Evolutionary conservation across 768 basidiomycete species (phyloP).

Genomic region (Psilocybe sp.): DNA sequence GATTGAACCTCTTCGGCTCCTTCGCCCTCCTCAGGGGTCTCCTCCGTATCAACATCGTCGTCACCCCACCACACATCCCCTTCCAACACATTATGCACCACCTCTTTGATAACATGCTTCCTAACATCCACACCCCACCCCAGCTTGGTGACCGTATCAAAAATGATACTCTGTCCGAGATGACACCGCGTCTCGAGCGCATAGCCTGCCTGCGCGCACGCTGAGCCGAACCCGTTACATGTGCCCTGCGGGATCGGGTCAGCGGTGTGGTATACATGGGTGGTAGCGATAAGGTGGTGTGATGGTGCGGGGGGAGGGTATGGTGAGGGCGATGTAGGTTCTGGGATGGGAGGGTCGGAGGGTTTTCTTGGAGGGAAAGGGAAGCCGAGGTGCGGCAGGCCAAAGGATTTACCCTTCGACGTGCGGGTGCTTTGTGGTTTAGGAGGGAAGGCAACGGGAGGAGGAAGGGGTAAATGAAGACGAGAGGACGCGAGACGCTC

Average conservation of each 20-base stretch:
- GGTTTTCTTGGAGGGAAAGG: conserved; percentile 49
- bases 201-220: conserved; percentile 82
- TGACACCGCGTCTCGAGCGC: conserved; percentile 89
- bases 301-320: conserved; percentile 13
- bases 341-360: conserved; percentile 10
- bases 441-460: conserved; percentile 41
- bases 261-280: conserved; percentile 85
- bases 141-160: conserved; percentile 81
- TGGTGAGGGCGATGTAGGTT: conserved; percentile 7
- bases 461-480: conserved; percentile 79
- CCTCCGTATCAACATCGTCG: conserved; percentile 29
- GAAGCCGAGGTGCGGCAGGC: conserved; percentile 14
- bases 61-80: conserved; percentile 50
- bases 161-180: conserved; percentile 81
- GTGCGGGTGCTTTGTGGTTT: conserved; percentile 1
- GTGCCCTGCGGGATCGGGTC: conserved; percentile 90
- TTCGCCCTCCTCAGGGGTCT: conserved; percentile 20
- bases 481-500: conserved; percentile 73
- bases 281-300: conserved; percentile 44
- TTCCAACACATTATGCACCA: conserved; percentile 64
- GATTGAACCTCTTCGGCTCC: conserved; percentile 1
- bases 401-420: background rate
- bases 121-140: conserved; percentile 82
- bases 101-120: conserved; percentile 67
- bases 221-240: conserved; percentile 72